Conservation (phyloP, 1,284 basidiomycete genomes). For the Cryptococcus sp. region DNA sequence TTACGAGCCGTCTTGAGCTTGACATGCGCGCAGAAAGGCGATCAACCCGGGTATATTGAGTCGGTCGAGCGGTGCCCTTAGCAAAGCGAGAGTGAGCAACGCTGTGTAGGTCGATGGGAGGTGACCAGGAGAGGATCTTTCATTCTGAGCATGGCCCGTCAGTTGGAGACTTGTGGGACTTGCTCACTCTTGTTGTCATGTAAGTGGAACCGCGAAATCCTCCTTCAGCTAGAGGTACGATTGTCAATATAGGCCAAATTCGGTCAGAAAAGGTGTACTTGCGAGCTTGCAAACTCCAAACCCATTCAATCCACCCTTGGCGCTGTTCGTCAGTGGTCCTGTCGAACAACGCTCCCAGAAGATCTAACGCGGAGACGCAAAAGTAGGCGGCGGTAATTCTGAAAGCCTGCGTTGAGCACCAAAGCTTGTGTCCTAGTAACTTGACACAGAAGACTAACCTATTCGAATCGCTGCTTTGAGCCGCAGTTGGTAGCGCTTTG, state of each 20-base stretch:
- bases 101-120: slow-evolving; percentile 93
- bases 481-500: slow-evolving; percentile 42
- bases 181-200: slow-evolving; percentile 55
- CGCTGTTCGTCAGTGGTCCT: slow-evolving; percentile 61
- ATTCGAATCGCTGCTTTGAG: slow-evolving; percentile 49
- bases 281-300: slow-evolving; percentile 78
- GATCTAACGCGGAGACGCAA: slow-evolving; percentile 73
- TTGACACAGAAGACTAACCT: slow-evolving; percentile 30
- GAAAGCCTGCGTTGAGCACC: slow-evolving; percentile 1
- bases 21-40: slow-evolving; percentile 68
- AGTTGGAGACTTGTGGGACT: slow-evolving; percentile 8
- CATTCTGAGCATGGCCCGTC: slow-evolving; percentile 37
- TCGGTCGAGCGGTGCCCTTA: slow-evolving; percentile 73
- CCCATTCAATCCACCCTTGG: slow-evolving; percentile 74
- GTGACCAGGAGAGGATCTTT: slow-evolving; percentile 68
- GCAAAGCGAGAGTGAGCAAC: slow-evolving; percentile 72
- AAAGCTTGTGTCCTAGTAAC: neutral
- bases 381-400: slow-evolving; percentile 85
- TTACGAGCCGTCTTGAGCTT: slow-evolving; percentile 78
- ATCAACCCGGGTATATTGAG: slow-evolving; percentile 68
- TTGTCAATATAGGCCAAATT: slow-evolving; percentile 1
- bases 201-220: slow-evolving; percentile 78
- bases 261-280: slow-evolving; percentile 13
- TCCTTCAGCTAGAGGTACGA: slow-evolving; percentile 60
- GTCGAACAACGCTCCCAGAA: slow-evolving; percentile 63